A percentile compares a stretch with the other conserved stretches of the same genome.
phyloP scores from a whole-genome alignment of 805 yeast species.

The Teunomyces atbi region DNA sequence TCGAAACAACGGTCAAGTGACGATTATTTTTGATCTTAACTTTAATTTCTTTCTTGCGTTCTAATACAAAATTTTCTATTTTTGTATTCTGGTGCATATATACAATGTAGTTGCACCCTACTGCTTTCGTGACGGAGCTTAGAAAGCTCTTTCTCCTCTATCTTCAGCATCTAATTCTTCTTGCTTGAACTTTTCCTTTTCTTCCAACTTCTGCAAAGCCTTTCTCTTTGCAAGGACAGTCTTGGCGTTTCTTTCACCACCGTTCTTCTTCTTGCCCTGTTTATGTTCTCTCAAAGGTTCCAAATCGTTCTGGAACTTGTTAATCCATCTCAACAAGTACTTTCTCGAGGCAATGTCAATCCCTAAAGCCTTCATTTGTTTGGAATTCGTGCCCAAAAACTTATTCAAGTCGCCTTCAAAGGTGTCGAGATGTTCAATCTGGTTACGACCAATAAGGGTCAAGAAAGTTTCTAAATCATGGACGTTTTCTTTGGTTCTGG shows the following conservation, averaged over 20 bases:
- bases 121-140: background rate
- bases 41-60: background rate
- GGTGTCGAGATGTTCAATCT: constrained; percentile 61
- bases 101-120: background rate
- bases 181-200: constrained; percentile 41
- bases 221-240: constrained; percentile 49
- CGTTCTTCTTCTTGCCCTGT: constrained; percentile 70
- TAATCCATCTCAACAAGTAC: constrained; percentile 71
- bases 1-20: too few relatives aligned
- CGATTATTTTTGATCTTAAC: background rate
- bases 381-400: constrained; percentile 56
- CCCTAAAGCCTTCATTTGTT: constrained; percentile 69
- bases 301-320: constrained; percentile 58
- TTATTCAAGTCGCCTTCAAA: constrained; percentile 61
- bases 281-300: constrained; percentile 55
- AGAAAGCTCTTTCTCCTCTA: constrained; percentile 43
- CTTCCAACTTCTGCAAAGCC: constrained; percentile 60
- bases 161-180: constrained; percentile 41
- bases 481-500: constrained; percentile 44
- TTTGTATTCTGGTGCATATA: background rate
- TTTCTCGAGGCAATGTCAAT: constrained; percentile 69
- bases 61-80: background rate
- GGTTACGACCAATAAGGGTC: constrained; percentile 72
- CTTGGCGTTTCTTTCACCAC: constrained; percentile 82
- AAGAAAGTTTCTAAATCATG: constrained; percentile 72